These are phyloP conservation scores for Ophiostoma angusticollis DNA, from an alignment of 2,329 filamentous ascomycete species.

Conservation along the genomic window DNA sequence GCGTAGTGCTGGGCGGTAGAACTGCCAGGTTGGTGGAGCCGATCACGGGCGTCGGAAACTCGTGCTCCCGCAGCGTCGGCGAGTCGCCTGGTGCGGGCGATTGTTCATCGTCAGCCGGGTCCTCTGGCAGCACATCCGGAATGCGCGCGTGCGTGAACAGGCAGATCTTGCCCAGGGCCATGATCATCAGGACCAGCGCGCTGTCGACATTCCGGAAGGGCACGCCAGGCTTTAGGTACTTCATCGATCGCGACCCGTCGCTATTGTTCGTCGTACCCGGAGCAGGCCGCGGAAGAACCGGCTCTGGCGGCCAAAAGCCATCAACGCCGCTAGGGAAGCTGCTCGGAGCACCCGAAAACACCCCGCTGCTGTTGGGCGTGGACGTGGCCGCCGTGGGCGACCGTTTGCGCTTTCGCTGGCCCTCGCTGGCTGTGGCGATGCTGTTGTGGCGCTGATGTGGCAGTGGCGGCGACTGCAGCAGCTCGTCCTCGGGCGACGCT, in stretches of 20 bases:
- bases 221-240: slow-evolving; percentile 28
- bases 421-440: slow-evolving; percentile 14
- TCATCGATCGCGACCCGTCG: too few species aligned
- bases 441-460: too few species aligned
- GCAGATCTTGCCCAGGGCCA: slow-evolving; percentile 81
- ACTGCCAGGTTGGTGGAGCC: slow-evolving; percentile 20
- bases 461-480: not conserved
- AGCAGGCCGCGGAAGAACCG: too few species aligned
- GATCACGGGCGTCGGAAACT: not conserved
- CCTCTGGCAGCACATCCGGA: slow-evolving; percentile 45
- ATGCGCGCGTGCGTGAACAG: slow-evolving; percentile 35
- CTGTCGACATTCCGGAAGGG: slow-evolving; percentile 60
- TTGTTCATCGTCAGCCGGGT: slow-evolving; percentile 3
- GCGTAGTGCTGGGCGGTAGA: slow-evolving; percentile 24
- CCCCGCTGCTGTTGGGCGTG: too few species aligned
- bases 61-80: too few species aligned
- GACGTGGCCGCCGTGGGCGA: too few species aligned
- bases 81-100: too few species aligned
- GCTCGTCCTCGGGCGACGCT: not conserved
- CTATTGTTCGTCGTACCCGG: too few species aligned
- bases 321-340: too few species aligned
- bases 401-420: slow-evolving; percentile 41
- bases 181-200: slow-evolving; percentile 67
- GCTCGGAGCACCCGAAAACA: slow-evolving; percentile 23
- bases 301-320: too few species aligned